Percentiles rank a stretch among this genome's conserved stretches.
phyloP scores from a whole-genome alignment of 345 rosid species.

The Salix koriyanagi region DNA sequence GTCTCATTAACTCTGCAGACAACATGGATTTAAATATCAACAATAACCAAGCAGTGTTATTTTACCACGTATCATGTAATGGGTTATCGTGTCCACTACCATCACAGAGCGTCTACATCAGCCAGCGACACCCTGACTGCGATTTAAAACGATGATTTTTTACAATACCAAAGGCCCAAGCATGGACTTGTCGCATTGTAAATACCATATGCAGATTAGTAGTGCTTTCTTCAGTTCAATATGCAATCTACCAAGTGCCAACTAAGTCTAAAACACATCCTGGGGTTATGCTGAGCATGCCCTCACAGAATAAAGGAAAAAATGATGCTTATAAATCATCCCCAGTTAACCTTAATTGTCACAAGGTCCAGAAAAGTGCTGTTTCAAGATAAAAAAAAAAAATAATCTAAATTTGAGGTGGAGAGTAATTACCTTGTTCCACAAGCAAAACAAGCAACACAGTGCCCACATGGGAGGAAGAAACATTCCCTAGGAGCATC shows the following conservation, averaged over 20 bases:
- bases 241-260: conserved; percentile 2
- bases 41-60: background rate
- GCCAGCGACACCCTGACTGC: background rate
- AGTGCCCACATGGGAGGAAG: conserved; percentile 98
- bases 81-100: background rate
- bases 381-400: background rate
- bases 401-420: background rate
- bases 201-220: background rate
- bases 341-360: background rate
- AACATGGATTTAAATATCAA: background rate
- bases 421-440: conserved; percentile 65
- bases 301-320: background rate
- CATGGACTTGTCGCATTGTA: background rate
- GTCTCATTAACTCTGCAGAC: background rate
- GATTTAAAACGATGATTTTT: background rate
- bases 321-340: background rate
- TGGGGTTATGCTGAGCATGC: conserved; percentile 1
- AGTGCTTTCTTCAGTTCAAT: background rate
- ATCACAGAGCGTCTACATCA: background rate
- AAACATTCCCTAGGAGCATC: conserved; percentile 99
- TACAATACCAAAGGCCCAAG: background rate
- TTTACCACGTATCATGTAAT: background rate
- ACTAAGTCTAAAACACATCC: background rate
- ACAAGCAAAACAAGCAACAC: conserved; percentile 84
- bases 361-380: background rate